These are phyloP conservation scores for Gleditsia sinensis DNA, from an alignment of 306 rosid genomes.

Conservation along the genomic window DNA sequence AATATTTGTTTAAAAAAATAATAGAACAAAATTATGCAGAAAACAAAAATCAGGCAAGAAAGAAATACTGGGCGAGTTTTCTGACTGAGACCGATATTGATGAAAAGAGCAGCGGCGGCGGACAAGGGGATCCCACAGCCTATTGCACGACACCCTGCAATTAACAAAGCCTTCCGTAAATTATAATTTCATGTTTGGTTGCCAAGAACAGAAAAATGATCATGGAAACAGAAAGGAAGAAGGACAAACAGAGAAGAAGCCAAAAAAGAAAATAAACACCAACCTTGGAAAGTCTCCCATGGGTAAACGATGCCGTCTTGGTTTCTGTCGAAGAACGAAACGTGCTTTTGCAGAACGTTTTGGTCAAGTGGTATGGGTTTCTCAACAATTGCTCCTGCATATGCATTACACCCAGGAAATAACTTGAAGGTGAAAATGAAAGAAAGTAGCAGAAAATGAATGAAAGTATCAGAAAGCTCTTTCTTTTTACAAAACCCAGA, in stretches of 20 bases:
- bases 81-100: conserved; percentile 57
- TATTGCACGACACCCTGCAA: conserved; percentile 76
- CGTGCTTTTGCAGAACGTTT: conserved; percentile 72
- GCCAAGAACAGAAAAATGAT: not conserved
- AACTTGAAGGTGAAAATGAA: not conserved
- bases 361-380: conserved; percentile 36
- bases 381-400: conserved; percentile 20
- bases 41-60: too few species aligned
- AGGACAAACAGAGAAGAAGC: not conserved
- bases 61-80: conserved; percentile 65
- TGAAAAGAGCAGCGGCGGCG: conserved; percentile 40
- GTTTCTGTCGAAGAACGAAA: conserved; percentile 73
- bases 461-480: too few species aligned
- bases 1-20: too few species aligned
- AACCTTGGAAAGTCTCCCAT: conserved; percentile 79
- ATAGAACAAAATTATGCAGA: too few species aligned
- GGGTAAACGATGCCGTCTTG: conserved; percentile 75
- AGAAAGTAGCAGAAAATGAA: not conserved
- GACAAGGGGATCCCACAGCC: conserved; percentile 60
- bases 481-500: too few species aligned
- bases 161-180: too few species aligned
- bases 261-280: not conserved
- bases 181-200: not conserved
- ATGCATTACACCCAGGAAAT: not conserved
- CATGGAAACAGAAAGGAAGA: not conserved